Base-by-base conservation (phyloP, 176 grass and related monocot genomes). In the Lolium multiflorum region DNA sequence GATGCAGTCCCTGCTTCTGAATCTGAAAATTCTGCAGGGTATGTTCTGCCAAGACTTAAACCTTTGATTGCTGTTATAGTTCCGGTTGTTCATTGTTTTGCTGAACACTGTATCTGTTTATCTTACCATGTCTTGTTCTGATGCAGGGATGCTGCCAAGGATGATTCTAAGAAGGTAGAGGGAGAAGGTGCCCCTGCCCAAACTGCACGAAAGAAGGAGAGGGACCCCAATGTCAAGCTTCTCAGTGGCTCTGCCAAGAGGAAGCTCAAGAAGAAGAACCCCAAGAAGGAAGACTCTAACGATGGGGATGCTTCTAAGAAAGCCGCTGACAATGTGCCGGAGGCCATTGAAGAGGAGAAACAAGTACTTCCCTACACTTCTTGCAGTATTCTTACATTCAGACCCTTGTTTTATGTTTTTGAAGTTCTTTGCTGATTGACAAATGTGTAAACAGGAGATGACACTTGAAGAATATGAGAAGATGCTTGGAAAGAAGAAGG, bases 391-490 rank as follows among this genome's bases (percentile, higher is more conserved):
- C 20, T 60, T 20, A 1, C 15, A 0, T 80, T 47, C 38, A n/a
- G 18, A 20, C 9, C 15, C 54, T 31, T 28, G 4, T 61, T 6
- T 55, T 20, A 14, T 87, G 44, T 9, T 52, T 73, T 4, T 4
- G 1, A 16, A 70, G 4, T n/a, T 51, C 5, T 17, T 4, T 61
- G 1, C 65, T 65, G 66, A 66, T 60, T 11, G 21, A 9, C 17
- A n/a, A 28, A 63, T 21, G 17, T 66, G 28, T 4, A 81, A 35
- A 7, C 60, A 91, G 89, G 78, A 91, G 57, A 85, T 89, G 43
- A 87, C 89, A 24, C 89, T 94, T 83, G 70, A 20, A 78, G 92
- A 92, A 31, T 94, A 87, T 11, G 92, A 94, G 70, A 94, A 74
- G 77, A 15, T 79, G 25, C 72, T 9, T 58, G 70, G 43, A 78